Evolutionary conservation across 495 filamentous ascomycete species (phyloP).

Genomic region (Amphirosellinia nigrospora): DNA sequence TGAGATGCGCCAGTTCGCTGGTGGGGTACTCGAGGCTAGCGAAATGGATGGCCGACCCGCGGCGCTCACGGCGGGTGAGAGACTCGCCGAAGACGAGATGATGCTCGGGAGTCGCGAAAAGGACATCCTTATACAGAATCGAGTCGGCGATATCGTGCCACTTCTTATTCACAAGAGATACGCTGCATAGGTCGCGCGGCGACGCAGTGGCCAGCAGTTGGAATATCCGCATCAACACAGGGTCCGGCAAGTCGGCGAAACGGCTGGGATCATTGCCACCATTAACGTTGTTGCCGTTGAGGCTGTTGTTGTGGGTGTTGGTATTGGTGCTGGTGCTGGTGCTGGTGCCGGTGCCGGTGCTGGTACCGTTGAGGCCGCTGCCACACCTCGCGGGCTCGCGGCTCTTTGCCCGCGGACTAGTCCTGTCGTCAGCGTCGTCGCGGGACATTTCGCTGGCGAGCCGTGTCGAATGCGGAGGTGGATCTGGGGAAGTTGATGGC

Average conservation of each 20-base stretch:
- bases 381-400: neutral
- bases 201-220: slow-evolving; percentile 25
- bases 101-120: slow-evolving; percentile 37
- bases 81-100: slow-evolving; percentile 44
- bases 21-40: slow-evolving; percentile 39
- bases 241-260: slow-evolving; percentile 32
- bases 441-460: slow-evolving; percentile 26
- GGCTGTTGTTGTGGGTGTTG: neutral
- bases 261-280: neutral
- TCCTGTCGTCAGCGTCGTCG: slow-evolving; percentile 20
- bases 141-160: slow-evolving; percentile 40
- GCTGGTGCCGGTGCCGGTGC: neutral
- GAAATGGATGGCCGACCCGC: slow-evolving; percentile 40
- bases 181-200: slow-evolving; percentile 34
- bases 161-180: slow-evolving; percentile 37
- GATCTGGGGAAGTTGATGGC: slow-evolving; percentile 31
- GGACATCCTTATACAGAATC: slow-evolving; percentile 39
- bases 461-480: slow-evolving; percentile 23
- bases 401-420: slow-evolving; percentile 17
- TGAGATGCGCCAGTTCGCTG: slow-evolving; percentile 33
- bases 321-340: neutral
- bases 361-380: neutral
- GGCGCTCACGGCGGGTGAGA: slow-evolving; percentile 34
- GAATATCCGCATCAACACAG: slow-evolving; percentile 39
- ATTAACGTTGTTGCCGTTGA: neutral